Percentiles rank a stretch among this genome's conserved stretches.
Evolutionary conservation across 345 rosid genomes (phyloP).

Genomic region (Bruguiera gymnorhiza): DNA sequence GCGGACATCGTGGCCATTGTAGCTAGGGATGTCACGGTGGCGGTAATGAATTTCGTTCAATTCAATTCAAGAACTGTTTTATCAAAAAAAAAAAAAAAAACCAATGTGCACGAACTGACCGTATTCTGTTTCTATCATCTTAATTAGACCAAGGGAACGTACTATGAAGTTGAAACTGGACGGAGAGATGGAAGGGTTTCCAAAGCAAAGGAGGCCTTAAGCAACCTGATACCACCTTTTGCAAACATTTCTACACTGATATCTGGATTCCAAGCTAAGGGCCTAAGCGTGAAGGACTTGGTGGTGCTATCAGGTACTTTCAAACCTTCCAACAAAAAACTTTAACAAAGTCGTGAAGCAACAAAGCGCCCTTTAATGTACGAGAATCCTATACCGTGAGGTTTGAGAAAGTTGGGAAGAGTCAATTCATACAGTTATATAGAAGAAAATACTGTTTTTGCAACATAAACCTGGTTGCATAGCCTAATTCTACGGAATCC

Average conservation of each 20-base stretch:
- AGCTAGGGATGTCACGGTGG: slow-evolving; percentile 51
- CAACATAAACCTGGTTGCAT: too few relatives aligned
- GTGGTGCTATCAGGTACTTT: slow-evolving; percentile 55
- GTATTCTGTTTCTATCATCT: not conserved
- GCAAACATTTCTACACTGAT: slow-evolving; percentile 38
- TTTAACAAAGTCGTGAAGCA: too few relatives aligned
- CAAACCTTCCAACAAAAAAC: not conserved
- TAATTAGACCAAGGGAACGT: slow-evolving; percentile 39
- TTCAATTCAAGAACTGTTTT: not conserved
- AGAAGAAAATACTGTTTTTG: too few relatives aligned
- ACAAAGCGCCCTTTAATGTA: too few relatives aligned
- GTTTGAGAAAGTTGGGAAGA: too few relatives aligned
- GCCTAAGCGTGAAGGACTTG: slow-evolving; percentile 48
- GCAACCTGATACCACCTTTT: slow-evolving; percentile 34
- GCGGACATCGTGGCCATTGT: slow-evolving; percentile 67
- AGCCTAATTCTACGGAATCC: too few relatives aligned
- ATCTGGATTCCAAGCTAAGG: slow-evolving; percentile 25
- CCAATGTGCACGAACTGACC: too few relatives aligned
- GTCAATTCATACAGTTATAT: too few relatives aligned
- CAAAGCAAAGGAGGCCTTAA: slow-evolving; percentile 21
- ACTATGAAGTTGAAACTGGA: slow-evolving; percentile 58
- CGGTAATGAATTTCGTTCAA: slow-evolving; percentile 25
- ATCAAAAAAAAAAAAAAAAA: not conserved
- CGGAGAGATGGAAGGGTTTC: slow-evolving; percentile 66
- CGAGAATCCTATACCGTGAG: too few relatives aligned